Percentiles rank a stretch among this genome's conserved stretches.
Evolutionary conservation across 257 asterid genomes (phyloP).

Genomic region (Dorcoceras hygrometricum): DNA sequence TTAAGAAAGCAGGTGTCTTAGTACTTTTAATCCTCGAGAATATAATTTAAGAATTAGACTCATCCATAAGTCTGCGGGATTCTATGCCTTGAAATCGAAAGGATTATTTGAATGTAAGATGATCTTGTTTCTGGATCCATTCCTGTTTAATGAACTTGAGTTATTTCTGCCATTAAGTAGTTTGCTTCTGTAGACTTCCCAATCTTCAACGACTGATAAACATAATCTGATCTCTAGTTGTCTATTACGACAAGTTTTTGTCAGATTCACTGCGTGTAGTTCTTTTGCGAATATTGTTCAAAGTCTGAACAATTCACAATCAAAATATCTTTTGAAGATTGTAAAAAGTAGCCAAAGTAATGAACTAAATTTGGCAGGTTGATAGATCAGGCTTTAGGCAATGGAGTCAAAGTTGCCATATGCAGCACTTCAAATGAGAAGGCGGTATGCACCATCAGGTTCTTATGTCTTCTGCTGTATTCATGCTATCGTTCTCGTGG

Average conservation of each 20-base stretch:
- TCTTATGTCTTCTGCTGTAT: constrained; percentile 31
- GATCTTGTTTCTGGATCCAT: background rate
- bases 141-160: background rate
- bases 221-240: background rate
- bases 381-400: constrained; percentile 81
- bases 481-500: background rate
- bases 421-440: constrained; percentile 99
- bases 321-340: background rate
- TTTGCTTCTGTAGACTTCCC: background rate
- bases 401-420: constrained; percentile 82
- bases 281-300: background rate
- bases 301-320: background rate
- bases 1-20: background rate
- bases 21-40: background rate
- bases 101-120: background rate
- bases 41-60: background rate
- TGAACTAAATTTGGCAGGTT: constrained; percentile 49
- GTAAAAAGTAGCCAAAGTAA: constrained; percentile 1
- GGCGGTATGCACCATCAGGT: constrained; percentile 91
- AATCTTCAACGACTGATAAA: background rate
- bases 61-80: background rate
- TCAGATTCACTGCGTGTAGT: background rate
- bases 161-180: background rate
- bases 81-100: background rate
- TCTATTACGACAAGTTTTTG: background rate